Conservation (phyloP, 805 yeast genomes). For the Candida coleopterorum region DNA sequence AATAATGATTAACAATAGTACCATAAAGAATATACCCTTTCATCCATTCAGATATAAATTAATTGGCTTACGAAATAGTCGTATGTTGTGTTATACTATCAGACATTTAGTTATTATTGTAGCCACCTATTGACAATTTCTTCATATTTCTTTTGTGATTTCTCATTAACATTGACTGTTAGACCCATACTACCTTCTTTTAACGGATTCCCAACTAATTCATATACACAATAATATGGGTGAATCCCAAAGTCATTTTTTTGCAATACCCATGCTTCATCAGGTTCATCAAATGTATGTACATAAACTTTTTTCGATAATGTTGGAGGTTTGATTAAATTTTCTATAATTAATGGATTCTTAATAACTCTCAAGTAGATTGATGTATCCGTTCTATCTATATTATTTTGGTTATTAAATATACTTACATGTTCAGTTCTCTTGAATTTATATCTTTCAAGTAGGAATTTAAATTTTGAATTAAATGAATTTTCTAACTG, state of each 20-base stretch:
- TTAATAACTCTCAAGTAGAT: conserved; percentile 9
- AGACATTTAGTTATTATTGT: too few relatives aligned
- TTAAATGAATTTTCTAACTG: conserved; percentile 28
- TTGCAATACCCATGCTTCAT: conserved; percentile 20
- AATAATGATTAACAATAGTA: too few relatives aligned
- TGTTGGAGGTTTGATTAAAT: conserved; percentile 22
- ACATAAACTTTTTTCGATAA: conserved; percentile 13
- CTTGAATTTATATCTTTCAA: conserved; percentile 12
- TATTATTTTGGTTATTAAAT: conserved; percentile 3
- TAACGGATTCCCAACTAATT: conserved; percentile 22
- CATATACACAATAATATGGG: conserved; percentile 32
- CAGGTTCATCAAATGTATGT: conserved; percentile 21
- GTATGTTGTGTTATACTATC: too few relatives aligned
- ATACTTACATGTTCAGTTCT: conserved; percentile 6
- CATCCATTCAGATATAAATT: too few relatives aligned
- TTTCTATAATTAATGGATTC: conserved; percentile 21
- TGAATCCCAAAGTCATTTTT: conserved; percentile 15
- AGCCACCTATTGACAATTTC: conserved; percentile 25
- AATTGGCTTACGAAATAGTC: too few relatives aligned
- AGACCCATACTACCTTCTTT: conserved; percentile 16
- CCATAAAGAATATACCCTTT: too few relatives aligned
- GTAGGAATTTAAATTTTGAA: conserved; percentile 12
- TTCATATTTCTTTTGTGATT: conserved; percentile 11
- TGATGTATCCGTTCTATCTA: conserved; percentile 2
- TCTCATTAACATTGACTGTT: conserved; percentile 13